Percentiles rank a stretch among this genome's conserved stretches.
phyloP scores from a whole-genome alignment of 2,329 filamentous ascomycete species.

The Fusarium albidum region DNA sequence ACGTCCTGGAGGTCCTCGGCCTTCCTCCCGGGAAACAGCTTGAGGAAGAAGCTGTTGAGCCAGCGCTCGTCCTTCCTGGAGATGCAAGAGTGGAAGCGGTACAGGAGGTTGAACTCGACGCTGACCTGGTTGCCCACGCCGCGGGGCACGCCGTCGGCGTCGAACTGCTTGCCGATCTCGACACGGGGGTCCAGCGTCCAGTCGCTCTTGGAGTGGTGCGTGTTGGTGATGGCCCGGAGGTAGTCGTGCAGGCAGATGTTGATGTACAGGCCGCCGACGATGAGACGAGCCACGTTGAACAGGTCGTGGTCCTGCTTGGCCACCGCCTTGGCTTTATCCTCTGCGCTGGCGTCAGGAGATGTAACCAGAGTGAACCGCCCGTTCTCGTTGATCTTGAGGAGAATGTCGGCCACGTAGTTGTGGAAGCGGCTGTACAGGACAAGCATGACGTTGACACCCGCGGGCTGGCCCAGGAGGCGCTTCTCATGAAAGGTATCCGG shows the following conservation, averaged over 20 bases:
- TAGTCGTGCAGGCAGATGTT: slow-evolving; percentile 68
- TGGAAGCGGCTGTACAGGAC: slow-evolving; percentile 77
- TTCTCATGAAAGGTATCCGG: slow-evolving; percentile 75
- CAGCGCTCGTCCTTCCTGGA: slow-evolving; percentile 68
- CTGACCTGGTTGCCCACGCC: slow-evolving; percentile 73
- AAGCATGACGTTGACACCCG: slow-evolving; percentile 72
- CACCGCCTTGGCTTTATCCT: slow-evolving; percentile 45
- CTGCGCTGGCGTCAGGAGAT: slow-evolving; percentile 12
- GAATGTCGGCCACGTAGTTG: slow-evolving; percentile 70
- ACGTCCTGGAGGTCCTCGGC: slow-evolving; percentile 51
- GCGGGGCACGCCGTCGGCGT: slow-evolving; percentile 57
- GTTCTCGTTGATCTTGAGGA: slow-evolving; percentile 72
- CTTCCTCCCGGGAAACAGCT: slow-evolving; percentile 36
- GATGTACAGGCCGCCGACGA: slow-evolving; percentile 63
- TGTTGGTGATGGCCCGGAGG: slow-evolving; percentile 66
- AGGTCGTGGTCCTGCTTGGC: slow-evolving; percentile 59
- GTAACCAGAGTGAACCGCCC: slow-evolving; percentile 58
- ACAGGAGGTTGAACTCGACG: slow-evolving; percentile 74
- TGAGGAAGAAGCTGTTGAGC: slow-evolving; percentile 62
- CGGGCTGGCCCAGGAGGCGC: slow-evolving; percentile 71
- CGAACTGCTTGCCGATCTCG: slow-evolving; percentile 57
- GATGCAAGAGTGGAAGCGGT: slow-evolving; percentile 71
- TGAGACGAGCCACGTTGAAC: slow-evolving; percentile 57
- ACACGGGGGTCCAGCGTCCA: slow-evolving; percentile 71
- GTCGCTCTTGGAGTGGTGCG: slow-evolving; percentile 64